These are phyloP conservation scores for Metschnikowia cubensis DNA, from an alignment of 805 yeast genomes.

Conservation along the genomic window DNA sequence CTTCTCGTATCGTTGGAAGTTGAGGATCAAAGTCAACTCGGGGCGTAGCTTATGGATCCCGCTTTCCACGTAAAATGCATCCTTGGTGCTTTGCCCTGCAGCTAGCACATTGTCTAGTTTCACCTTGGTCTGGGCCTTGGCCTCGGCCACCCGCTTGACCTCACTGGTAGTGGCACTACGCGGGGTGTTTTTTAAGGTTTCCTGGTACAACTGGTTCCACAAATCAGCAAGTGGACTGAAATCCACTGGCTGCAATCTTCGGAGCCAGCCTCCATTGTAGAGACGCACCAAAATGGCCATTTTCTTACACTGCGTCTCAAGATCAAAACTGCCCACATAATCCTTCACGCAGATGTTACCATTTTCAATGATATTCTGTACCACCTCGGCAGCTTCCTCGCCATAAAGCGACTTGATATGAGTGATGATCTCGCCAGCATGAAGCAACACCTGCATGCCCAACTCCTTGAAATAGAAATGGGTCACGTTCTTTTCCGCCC, in stretches of 20 bases:
- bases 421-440: slow-evolving; percentile 71
- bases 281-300: slow-evolving; percentile 26
- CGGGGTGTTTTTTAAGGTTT: slow-evolving; percentile 33
- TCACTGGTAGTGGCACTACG: slow-evolving; percentile 37
- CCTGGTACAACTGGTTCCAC: slow-evolving; percentile 36
- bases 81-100: slow-evolving; percentile 22
- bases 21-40: slow-evolving; percentile 52
- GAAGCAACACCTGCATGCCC: slow-evolving; percentile 61
- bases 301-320: slow-evolving; percentile 19
- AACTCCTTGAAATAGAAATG: slow-evolving; percentile 59
- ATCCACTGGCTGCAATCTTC: slow-evolving; percentile 27
- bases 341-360: slow-evolving; percentile 65
- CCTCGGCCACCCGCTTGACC: slow-evolving; percentile 47
- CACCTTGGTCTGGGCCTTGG: slow-evolving; percentile 51
- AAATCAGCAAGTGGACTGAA: slow-evolving; percentile 35
- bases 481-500: slow-evolving; percentile 44
- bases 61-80: slow-evolving; percentile 24
- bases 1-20: slow-evolving; percentile 64
- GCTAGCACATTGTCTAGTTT: slow-evolving; percentile 34
- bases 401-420: slow-evolving; percentile 46
- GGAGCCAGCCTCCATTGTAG: slow-evolving; percentile 37
- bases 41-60: slow-evolving; percentile 47
- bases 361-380: slow-evolving; percentile 63
- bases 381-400: slow-evolving; percentile 49
- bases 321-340: slow-evolving; percentile 26